These are phyloP conservation scores for Penicillium digitatum DNA, from an alignment of 2,329 filamentous ascomycete species.

Conservation along the genomic window DNA sequence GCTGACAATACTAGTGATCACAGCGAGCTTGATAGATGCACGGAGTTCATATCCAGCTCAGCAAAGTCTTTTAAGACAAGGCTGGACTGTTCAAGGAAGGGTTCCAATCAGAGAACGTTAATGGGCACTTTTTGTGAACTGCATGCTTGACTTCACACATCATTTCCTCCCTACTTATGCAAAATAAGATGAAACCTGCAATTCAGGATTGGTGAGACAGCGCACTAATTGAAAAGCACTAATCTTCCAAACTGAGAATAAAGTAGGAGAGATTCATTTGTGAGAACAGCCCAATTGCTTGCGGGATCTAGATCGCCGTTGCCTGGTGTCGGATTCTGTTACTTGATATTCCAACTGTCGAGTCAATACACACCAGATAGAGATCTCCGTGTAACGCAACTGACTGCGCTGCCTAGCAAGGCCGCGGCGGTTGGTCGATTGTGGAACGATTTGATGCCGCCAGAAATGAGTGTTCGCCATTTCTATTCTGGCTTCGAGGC, in stretches of 20 bases:
- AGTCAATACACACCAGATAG: neutral
- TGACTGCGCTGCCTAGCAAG: neutral
- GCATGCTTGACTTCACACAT: neutral
- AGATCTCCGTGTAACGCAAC: neutral
- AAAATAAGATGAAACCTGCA: too few species aligned
- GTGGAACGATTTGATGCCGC: too few species aligned
- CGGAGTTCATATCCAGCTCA: neutral
- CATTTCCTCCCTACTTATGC: neutral
- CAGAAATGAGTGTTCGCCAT: too few species aligned
- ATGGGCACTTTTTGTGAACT: too few species aligned
- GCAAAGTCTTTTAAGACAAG: neutral
- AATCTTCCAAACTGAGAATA: fast-evolving
- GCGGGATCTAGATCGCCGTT: neutral
- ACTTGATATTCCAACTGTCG: too few species aligned
- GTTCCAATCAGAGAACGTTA: neutral
- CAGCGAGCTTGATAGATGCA: neutral
- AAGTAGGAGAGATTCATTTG: too few species aligned
- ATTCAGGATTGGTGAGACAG: neutral
- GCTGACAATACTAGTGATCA: neutral
- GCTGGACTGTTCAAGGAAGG: fast-evolving
- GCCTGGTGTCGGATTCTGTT: neutral
- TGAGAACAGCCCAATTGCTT: neutral
- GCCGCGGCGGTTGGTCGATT: neutral
- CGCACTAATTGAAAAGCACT: too few species aligned
- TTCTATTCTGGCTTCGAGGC: neutral